Conservation (phyloP, 305 asterid genomes). For the Fraxinus dipetala region DNA sequence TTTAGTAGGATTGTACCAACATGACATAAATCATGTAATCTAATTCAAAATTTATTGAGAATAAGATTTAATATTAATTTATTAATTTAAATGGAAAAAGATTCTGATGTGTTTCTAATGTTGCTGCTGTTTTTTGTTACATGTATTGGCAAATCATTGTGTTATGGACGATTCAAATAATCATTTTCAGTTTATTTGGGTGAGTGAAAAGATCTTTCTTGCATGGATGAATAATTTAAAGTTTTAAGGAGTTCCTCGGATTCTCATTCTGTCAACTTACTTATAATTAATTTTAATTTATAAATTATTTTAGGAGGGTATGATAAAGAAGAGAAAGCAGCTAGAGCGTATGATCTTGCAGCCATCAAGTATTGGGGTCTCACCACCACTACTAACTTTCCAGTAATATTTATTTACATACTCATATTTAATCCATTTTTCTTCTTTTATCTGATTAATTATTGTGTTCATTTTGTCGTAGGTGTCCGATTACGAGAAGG, state of each 20-base stretch:
- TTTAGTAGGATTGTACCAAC: background rate
- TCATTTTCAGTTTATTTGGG: conserved; percentile 79
- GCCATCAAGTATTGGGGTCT: conserved; percentile 97
- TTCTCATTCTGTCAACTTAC: conserved; percentile 26
- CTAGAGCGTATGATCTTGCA: conserved; percentile 95
- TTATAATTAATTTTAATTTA: conserved; percentile 4
- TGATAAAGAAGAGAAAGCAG: conserved; percentile 92
- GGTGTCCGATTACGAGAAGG: conserved; percentile 68
- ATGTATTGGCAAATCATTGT: conserved; percentile 49
- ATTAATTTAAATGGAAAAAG: background rate
- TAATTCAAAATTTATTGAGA: background rate
- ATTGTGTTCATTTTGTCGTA: conserved; percentile 10
- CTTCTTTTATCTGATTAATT: background rate
- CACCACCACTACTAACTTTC: conserved; percentile 89
- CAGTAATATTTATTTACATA: conserved; percentile 30
- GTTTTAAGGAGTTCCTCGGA: conserved; percentile 29
- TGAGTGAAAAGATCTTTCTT: conserved; percentile 29
- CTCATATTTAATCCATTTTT: background rate
- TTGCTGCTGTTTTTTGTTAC: conserved; percentile 46
- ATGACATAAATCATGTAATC: background rate
- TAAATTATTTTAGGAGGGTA: conserved; percentile 63
- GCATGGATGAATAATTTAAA: background rate
- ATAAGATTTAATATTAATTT: background rate
- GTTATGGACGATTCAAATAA: conserved; percentile 34
- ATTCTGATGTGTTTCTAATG: conserved; percentile 3